Percentiles rank a stretch among this genome's conserved stretches.
phyloP scores from a whole-genome alignment of 2,329 filamentous ascomycete species.

The Fusarium sp. region DNA sequence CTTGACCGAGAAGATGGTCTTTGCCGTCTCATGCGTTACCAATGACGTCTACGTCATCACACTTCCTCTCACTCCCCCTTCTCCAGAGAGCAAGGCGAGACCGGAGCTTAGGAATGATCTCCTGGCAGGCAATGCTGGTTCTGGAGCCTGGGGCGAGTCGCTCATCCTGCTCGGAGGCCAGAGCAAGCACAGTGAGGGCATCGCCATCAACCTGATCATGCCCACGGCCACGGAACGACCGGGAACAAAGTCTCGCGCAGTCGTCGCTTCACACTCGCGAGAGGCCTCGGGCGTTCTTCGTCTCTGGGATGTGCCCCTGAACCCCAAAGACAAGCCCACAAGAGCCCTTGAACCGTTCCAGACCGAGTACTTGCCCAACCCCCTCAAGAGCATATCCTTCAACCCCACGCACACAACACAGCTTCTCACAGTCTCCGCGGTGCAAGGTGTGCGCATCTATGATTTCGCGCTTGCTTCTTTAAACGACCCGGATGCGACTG shows the following conservation, averaged over 20 bases:
- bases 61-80: slow-evolving; percentile 71
- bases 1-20: slow-evolving; percentile 69
- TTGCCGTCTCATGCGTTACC: slow-evolving; percentile 69
- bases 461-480: slow-evolving; percentile 68
- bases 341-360: slow-evolving; percentile 65
- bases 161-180: slow-evolving; percentile 67
- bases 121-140: slow-evolving; percentile 66
- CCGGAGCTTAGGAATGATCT: slow-evolving; percentile 64
- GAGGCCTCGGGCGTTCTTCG: slow-evolving; percentile 70
- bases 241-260: slow-evolving; percentile 53
- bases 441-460: slow-evolving; percentile 70
- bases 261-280: slow-evolving; percentile 70
- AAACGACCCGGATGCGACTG: slow-evolving; percentile 62
- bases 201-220: slow-evolving; percentile 66
- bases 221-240: slow-evolving; percentile 55
- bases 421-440: slow-evolving; percentile 66
- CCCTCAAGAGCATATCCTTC: slow-evolving; percentile 68
- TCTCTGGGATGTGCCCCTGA: slow-evolving; percentile 68
- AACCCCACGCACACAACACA: slow-evolving; percentile 70
- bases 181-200: slow-evolving; percentile 62
- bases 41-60: slow-evolving; percentile 68
- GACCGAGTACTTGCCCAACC: slow-evolving; percentile 67
- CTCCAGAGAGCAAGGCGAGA: slow-evolving; percentile 67
- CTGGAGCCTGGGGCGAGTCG: slow-evolving; percentile 72
- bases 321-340: slow-evolving; percentile 48